These are phyloP conservation scores for Phytopythium mirpurense DNA, from an alignment of 352 stramenopile genomes.

Conservation along the genomic window DNA sequence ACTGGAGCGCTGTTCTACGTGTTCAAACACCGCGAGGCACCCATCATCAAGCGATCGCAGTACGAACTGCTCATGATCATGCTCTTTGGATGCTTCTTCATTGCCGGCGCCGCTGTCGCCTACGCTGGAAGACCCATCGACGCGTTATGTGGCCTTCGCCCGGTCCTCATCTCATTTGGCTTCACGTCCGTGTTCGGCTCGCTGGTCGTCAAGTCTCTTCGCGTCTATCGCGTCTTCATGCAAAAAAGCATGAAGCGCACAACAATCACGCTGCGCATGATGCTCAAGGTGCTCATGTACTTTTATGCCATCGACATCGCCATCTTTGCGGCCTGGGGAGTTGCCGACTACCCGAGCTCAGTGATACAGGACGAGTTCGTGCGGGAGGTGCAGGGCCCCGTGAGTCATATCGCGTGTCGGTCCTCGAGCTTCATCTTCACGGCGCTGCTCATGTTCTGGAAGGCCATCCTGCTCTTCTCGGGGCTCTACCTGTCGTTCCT, in stretches of 20 bases:
- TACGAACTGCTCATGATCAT: constrained; percentile 40
- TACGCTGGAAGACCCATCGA: constrained; percentile 25
- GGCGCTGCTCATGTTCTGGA: constrained; percentile 51
- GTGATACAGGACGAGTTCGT: constrained; percentile 15
- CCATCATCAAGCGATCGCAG: constrained; percentile 43
- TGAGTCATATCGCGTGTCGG: constrained; percentile 23
- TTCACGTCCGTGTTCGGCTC: constrained; percentile 44
- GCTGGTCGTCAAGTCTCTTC: constrained; percentile 41
- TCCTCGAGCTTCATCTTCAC: constrained; percentile 52
- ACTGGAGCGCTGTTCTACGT: constrained; percentile 18
- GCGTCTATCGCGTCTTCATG: constrained; percentile 58
- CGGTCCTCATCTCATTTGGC: constrained; percentile 25
- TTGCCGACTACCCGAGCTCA: constrained; percentile 22
- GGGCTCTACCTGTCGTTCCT: constrained; percentile 49
- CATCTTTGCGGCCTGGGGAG: constrained; percentile 34
- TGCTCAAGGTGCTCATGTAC: constrained; percentile 32
- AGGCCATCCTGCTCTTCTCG: constrained; percentile 35
- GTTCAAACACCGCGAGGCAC: constrained; percentile 20
- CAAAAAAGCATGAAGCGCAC: constrained; percentile 33
- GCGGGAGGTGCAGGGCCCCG: constrained; percentile 18
- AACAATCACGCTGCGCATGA: constrained; percentile 25
- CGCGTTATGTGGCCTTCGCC: constrained; percentile 24
- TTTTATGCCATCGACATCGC: constrained; percentile 29
- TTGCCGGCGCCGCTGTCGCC: constrained; percentile 17
- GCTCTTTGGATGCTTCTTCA: constrained; percentile 31